Base-by-base conservation (phyloP, 129 eudicot genomes). In the Helianthus tuberosus region DNA sequence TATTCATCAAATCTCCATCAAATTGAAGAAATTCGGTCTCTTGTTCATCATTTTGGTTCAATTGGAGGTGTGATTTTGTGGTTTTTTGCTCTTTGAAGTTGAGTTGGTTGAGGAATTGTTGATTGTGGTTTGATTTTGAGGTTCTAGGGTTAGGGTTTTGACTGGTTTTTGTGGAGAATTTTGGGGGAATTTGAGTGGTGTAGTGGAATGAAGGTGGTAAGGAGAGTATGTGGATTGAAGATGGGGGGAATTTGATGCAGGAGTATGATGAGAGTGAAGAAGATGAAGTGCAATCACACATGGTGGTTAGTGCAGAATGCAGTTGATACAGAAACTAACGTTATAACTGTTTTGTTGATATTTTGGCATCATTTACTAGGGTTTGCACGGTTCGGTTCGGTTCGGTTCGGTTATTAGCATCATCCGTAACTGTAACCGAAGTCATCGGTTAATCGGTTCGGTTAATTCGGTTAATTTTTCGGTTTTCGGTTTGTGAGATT, bases 201-300 rank as follows among this genome's bases (percentile, higher is more conserved):
- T 4, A 13, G 6, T 27, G 36, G 39, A 69, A 77, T 35, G 76
- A 77, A 25, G 36, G 10, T n/a, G 46, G 7, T 23, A 61, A 49
- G 64, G 70, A 32, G 62, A 50, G 69, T 69, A 50, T 60, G 36
- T 14, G 75, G 65, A 59, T 39, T 8, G 81, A 61, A 77, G 71
- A 20, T 50, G 71, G 74, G 13, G 64, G 81, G 20, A 81, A 64
- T 54, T 23, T 81, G 75, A 52, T 39, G 73, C 57, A 74, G 13
- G 74, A 58, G 68, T 58, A 79, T 5, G 81, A 77, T 5, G 72
- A 51, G 69, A 84, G 49, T 54, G 77, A 60, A 57, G 78, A 61
- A 57, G 78, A 61, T 38, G 80, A 74, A 70, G 39, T 67, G 76
- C 85, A 84, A 64, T 87, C 84, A 51, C 78, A 73, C 89, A 87